Evolutionary conservation across 345 rosid genomes (phyloP), one percentile per base, ranked within the genome.

Genomic region (Citropsis articulata): DNA sequence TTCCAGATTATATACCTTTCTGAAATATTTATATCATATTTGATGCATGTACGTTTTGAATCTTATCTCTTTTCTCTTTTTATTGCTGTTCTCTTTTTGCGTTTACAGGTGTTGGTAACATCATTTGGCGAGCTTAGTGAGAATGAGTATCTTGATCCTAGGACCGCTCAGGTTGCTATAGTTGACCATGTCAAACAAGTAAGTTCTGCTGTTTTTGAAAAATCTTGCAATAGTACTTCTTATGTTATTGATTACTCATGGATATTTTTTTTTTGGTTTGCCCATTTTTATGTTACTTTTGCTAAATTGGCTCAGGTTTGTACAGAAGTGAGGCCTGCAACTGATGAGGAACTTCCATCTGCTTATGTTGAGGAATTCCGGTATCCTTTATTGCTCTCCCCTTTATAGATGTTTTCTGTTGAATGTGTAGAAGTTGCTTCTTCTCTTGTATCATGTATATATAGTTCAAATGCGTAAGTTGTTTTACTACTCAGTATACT

Each of bases 151-250:
- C 87, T 96, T 81, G 99, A 96, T 87, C 97, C 99, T 53, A 91
- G 95, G 83, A 94, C 94, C 81, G 93, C 95, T 1, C 97, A 91
- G 82, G 97, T 94, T 78, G 99, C 97, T 35, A 75, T 81, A 55
- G 89, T 96, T 70, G 91, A 96, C 82, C 99, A 96, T 89, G 88
- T 94, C 71, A 96, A 94, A 88, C 99, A 96, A 91, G 99, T 96
- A 75, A 72, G 80, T 79, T 69, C 5, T 66, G 5, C 36, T 2
- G 9, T 50, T 45, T 57, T 66, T 66, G 22, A 22, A 53, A 72
- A 66, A 66, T 71, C 53, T 40, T 56, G 53, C 27, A 61, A 48
- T 50, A 56, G 40, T 19, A 63, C n/a, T 27, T 31, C 14, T 33
- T 66, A 7, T 12, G 40, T 28, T n/a, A 24, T 25, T 42, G 22